Evolutionary conservation across 2,329 filamentous ascomycete genomes (phyloP).

Genomic region (Neospermospora avenae): DNA sequence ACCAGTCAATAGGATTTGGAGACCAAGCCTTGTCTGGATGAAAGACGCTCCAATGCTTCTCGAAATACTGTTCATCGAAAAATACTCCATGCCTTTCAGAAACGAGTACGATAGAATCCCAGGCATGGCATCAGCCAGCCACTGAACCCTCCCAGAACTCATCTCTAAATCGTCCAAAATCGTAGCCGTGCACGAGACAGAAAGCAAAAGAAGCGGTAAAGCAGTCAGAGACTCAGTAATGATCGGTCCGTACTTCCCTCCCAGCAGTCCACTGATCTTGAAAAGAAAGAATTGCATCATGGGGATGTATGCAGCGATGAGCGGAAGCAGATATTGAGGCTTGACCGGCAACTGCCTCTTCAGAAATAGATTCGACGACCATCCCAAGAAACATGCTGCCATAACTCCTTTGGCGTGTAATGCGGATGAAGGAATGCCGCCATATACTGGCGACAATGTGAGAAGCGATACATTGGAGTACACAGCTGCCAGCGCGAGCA

Average conservation of each 20-base stretch:
- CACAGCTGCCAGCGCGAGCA: conserved; percentile 57
- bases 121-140: conserved; percentile 60
- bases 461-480: conserved; percentile 71
- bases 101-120: conserved; percentile 64
- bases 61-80: conserved; percentile 42
- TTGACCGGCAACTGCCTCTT: conserved; percentile 47
- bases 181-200: conserved; percentile 60
- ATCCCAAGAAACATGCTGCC: conserved; percentile 66
- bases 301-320: conserved; percentile 74
- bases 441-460: conserved; percentile 82
- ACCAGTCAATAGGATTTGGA: conserved; percentile 65
- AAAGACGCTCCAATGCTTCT: conserved; percentile 58
- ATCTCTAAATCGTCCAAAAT: conserved; percentile 60
- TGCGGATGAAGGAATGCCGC: conserved; percentile 71
- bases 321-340: conserved; percentile 56
- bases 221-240: conserved; percentile 72
- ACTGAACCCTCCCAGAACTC: conserved; percentile 48
- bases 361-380: conserved; percentile 62
- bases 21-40: conserved; percentile 65
- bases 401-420: conserved; percentile 69
- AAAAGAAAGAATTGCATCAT: conserved; percentile 70
- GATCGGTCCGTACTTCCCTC: conserved; percentile 69
- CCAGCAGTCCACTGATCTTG: conserved; percentile 61
- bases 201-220: conserved; percentile 64
- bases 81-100: conserved; percentile 46